Base-by-base conservation (phyloP, 805 yeast genomes). In the Jamesozyma lodderae region DNA sequence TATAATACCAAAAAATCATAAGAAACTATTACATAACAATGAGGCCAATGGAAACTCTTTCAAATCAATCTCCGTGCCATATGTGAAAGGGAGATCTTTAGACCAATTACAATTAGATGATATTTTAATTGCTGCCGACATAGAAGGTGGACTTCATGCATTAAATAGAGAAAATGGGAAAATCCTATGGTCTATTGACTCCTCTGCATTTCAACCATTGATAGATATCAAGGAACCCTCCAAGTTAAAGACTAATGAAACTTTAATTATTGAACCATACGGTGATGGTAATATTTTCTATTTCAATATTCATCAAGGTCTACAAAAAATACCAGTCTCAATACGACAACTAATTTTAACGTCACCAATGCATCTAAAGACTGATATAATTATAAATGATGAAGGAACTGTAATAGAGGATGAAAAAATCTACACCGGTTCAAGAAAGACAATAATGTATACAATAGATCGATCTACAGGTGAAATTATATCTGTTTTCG, bases 211-310 rank as follows among this genome's bases (percentile, higher is more conserved):
- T 29, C 44, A 48, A 24, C 59, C 60, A 5, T 41, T 54, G 11
- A 41, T 59, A 7, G 34, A 44, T 24, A 47, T 56, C 10, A 38
- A 43, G 10, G 54, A 49, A 28, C 49, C 53, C 8, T 24, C 46
- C 8, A 33, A 34, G 6, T 21, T 35, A 6, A 30, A 35, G 2
- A 47, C 47, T 2, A 53, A 52, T 26, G 64, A 60, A 36, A 73
- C 80, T 0, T 83, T 96, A 90, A 79, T 90, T 37, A 90, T 92
- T 1, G 98, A 92, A 49, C 97, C 97, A 0, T 73, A 71, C 46
- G 79, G 78, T 4, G 95, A 83, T 41, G 98, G 98, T 1, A 66
- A 79, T 0, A 66, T 92, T 3, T 88, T 79, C 57, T 85, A 78
- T 54, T 90, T 90, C 60, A 78, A 83, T 13, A 77, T 78, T 14